Percentiles rank a stretch among this genome's conserved stretches.
Evolutionary conservation across 2,329 filamentous ascomycete species (phyloP).

Genomic region (Aspergillus aculeatinus): DNA sequence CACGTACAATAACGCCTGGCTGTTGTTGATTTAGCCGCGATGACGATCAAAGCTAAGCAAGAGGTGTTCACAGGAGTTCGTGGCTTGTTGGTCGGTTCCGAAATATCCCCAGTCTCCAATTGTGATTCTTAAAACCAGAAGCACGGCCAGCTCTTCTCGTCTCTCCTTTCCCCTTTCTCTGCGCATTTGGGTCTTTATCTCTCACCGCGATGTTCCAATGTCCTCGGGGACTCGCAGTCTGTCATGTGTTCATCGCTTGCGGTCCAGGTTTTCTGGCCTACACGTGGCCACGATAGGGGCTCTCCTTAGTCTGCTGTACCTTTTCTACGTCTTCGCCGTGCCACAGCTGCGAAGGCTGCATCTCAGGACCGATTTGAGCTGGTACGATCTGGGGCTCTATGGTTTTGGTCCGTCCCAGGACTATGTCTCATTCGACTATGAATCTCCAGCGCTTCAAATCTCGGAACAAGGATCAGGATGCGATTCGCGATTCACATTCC

Average conservation of each 20-base stretch:
- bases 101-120: not conserved
- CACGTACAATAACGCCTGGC: not conserved
- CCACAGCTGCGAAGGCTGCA: conserved; percentile 21
- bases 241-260: conserved; percentile 8
- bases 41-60: not conserved
- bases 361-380: conserved; percentile 19
- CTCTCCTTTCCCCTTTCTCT: not conserved
- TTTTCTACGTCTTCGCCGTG: conserved; percentile 19
- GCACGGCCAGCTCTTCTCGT: not conserved
- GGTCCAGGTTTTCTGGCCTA: conserved; percentile 8
- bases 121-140: not conserved
- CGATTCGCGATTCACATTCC: conserved; percentile 30
- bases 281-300: conserved; percentile 9
- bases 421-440: conserved; percentile 31
- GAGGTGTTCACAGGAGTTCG: not conserved
- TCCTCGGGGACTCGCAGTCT: conserved; percentile 15
- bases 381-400: conserved; percentile 32
- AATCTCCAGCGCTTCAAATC: conserved; percentile 30
- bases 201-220: conserved; percentile 17
- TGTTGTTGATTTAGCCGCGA: not conserved
- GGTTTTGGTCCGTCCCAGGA: conserved; percentile 31
- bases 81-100: not conserved
- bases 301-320: conserved; percentile 17
- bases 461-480: conserved; percentile 26
- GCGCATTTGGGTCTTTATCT: not conserved